Evolutionary conservation across 2,329 filamentous ascomycete genomes (phyloP).

Genomic region (Pyrenochaeta sp.): DNA sequence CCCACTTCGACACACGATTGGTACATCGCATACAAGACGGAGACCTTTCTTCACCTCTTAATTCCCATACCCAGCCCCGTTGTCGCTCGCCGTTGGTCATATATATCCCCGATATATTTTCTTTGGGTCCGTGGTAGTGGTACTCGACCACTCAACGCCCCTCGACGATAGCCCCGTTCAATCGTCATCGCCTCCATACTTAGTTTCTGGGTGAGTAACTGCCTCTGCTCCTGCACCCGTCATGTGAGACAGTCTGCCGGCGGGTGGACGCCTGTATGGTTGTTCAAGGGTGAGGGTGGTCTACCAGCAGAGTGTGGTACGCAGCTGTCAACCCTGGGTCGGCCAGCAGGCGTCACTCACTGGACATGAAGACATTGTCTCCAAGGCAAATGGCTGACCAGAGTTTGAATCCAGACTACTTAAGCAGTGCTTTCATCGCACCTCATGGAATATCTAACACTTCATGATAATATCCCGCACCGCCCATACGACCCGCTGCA

Average conservation of each 20-base stretch:
- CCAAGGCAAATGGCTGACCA: conserved; percentile 6
- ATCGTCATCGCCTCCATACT: conserved; percentile 2
- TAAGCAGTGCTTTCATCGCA: conserved; percentile 9
- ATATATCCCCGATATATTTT: conserved; percentile 22
- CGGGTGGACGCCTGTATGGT: too few relatives aligned
- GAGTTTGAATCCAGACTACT: conserved; percentile 17
- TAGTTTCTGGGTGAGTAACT: conserved; percentile 16
- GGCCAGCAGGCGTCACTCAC: conserved; percentile 7
- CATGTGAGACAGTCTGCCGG: not conserved
- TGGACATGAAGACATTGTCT: conserved; percentile 6
- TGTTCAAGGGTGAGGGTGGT: not conserved
- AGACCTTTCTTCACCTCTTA: conserved; percentile 18
- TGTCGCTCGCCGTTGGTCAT: not conserved
- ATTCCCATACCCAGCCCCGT: not conserved
- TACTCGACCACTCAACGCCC: not conserved
- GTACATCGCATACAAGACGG: conserved; percentile 28
- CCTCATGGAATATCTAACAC: conserved; percentile 49
- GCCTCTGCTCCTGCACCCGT: not conserved
- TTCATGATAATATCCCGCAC: conserved; percentile 50
- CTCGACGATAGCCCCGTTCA: conserved; percentile 10
- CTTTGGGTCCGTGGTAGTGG: conserved; percentile 12
- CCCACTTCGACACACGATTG: conserved; percentile 24
- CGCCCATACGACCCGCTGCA: conserved; percentile 39
- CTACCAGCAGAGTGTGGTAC: conserved; percentile 10
- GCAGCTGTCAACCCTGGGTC: conserved; percentile 21